Evolutionary conservation across 179 eudicot species (phyloP), one percentile per base, ranked within the genome.

Genomic region (Vitellaria paradoxa): DNA sequence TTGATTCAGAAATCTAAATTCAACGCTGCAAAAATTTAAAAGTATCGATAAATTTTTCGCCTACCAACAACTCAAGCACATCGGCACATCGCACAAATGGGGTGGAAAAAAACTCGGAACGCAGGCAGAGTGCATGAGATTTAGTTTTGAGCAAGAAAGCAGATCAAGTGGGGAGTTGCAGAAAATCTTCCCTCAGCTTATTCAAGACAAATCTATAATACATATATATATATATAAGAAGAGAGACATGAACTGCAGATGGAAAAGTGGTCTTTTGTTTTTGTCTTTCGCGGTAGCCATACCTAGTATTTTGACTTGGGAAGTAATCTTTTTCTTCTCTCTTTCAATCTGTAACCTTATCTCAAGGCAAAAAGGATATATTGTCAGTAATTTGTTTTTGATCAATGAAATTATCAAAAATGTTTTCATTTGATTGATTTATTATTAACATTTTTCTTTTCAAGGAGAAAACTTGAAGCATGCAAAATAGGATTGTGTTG

Each of bases 1-100:
- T 69, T 49, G 42, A 69, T 37, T 0, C 0, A 49, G 40, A 21
- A 3, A 21, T 49, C 24, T 14, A 7, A 9, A 3, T 47, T 63
- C 24, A 21, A 57, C 23, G 49, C 49, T 68, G 74, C 77, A 74
- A 77, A 23, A 63, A 65, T 13, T 8, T 52, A 45, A n/a, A n/a
- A 9, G 37, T 57, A 18, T 64, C 72, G 42, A 10, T 17, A 20
- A 66, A 14, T 0, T 10, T 20, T 65, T 37, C 17, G 13, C 13
- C 73, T 23, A 65, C 23, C 57, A 37, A 49, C 9, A 3, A 7
- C 11, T 46, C 20, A n/a, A 68, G 37, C 37, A n/a, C n/a, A n/a
- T n/a, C n/a, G n/a, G 26, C 5, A 24, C 15, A 15, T 23, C 40
- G 52, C 47, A 50, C 21, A 17, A 7, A 12, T 8, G 21, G 21